Conservation (phyloP, 768 basidiomycete species). For the Lactifluus piperatus region DNA sequence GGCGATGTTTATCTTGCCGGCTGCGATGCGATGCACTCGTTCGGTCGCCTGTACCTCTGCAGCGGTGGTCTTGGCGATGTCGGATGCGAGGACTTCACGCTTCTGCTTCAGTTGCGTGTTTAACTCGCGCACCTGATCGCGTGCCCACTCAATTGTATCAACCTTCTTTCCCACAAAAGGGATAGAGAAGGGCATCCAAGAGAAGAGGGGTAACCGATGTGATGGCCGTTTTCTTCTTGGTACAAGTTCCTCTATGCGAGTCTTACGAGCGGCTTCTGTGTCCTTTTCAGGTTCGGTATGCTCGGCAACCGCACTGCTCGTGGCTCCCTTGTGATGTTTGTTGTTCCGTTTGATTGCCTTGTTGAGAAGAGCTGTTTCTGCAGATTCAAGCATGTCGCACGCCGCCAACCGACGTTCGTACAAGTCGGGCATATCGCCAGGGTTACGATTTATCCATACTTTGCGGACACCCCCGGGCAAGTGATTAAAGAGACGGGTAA, state of each 20-base stretch:
- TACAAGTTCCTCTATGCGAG: conserved; percentile 40
- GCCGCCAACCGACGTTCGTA: conserved; percentile 71
- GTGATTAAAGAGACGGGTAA: conserved; percentile 62
- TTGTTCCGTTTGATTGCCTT: conserved; percentile 65
- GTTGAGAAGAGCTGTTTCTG: conserved; percentile 70
- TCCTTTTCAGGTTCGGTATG: conserved; percentile 20
- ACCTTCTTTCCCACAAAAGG: conserved; percentile 79
- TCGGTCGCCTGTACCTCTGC: conserved; percentile 18
- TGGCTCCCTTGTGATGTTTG: conserved; percentile 42
- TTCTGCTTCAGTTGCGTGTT: conserved; percentile 21
- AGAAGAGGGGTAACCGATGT: conserved; percentile 54
- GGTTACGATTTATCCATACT: conserved; percentile 87
- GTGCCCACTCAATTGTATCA: conserved; percentile 87
- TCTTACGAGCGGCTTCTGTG: conserved; percentile 24
- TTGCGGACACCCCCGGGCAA: conserved; percentile 86
- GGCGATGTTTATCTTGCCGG: conserved; percentile 22
- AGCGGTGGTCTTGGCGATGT: conserved; percentile 23
- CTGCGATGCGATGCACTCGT: conserved; percentile 17
- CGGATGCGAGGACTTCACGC: conserved; percentile 25
- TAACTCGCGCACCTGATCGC: conserved; percentile 56
- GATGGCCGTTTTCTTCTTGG: conserved; percentile 68
- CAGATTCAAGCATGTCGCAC: conserved; percentile 64
- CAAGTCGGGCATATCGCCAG: conserved; percentile 79
- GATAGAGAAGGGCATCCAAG: conserved; percentile 43
- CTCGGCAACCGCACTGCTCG: conserved; percentile 18